phyloP scores from a whole-genome alignment of 257 asterid species.

The Gentiana dahurica region DNA sequence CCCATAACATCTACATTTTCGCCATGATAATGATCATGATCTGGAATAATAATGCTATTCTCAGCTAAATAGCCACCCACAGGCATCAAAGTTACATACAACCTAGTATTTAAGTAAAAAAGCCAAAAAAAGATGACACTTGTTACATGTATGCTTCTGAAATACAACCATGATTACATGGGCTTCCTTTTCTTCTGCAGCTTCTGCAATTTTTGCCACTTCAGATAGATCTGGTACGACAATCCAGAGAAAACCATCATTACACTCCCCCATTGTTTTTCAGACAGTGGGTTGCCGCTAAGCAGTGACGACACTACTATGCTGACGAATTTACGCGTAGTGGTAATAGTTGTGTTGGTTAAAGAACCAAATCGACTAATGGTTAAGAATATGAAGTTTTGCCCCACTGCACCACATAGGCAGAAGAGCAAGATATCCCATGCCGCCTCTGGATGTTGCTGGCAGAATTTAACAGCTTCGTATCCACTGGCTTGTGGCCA shows the following conservation, averaged over 20 bases:
- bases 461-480: slow-evolving; percentile 69
- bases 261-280: slow-evolving; percentile 85
- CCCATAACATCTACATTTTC: no score
- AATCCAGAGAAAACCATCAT: slow-evolving; percentile 88
- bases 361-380: slow-evolving; percentile 91
- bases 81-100: slow-evolving; percentile 1
- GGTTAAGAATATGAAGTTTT: slow-evolving; percentile 81
- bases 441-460: slow-evolving; percentile 91
- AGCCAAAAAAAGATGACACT: slow-evolving; percentile 5
- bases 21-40: no score
- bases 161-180: slow-evolving; percentile 17
- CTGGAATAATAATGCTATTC: background rate
- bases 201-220: slow-evolving; percentile 70
- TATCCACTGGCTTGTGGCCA: slow-evolving; percentile 78
- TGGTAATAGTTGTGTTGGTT: slow-evolving; percentile 93
- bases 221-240: slow-evolving; percentile 79
- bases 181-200: slow-evolving; percentile 65
- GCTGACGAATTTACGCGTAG: slow-evolving; percentile 95
- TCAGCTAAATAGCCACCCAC: background rate
- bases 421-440: slow-evolving; percentile 91
- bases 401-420: slow-evolving; percentile 95
- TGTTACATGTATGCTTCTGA: slow-evolving; percentile 13
- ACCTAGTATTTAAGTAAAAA: background rate
- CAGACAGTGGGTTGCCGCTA: slow-evolving; percentile 81
- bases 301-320: slow-evolving; percentile 81